Base-by-base conservation (phyloP, 176 grass and related monocot species). In the Hsuehochloa calcarea region DNA sequence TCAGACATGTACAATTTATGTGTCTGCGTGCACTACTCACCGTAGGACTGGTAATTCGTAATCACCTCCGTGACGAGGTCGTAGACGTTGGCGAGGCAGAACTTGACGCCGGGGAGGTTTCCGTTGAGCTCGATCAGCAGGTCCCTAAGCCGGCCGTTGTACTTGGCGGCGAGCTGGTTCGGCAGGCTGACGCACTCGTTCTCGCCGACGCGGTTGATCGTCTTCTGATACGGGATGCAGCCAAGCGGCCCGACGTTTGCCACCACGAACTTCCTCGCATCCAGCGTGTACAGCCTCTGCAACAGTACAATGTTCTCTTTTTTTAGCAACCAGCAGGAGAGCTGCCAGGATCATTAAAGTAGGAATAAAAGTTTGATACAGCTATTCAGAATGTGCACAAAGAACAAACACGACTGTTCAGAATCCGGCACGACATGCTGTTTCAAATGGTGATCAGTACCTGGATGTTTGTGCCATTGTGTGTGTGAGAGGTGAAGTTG, bases 171-270 rank as follows among this genome's bases (percentile, higher is more conserved):
- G 2, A 99, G 75, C 75, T 90, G 90, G 75, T 96, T 99, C 6
- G 96, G 96, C 64, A 99, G 88, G 78, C 85, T 88, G 3, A 93
- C 96, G 68, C 96, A 99, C 86, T 99, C 86, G 58, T 65, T 39
- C 62, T 87, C 82, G 0, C 2, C 82, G 0, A 96, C 80, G 2
- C 79, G 38, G 74, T 99, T 99, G 15, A 99, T 77, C 12, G 96
- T 92, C 87, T 94, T 94, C 85, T 99, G 93, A 80, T 99, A 99
- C 17, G 96, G 96, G 80, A 99, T 99, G 96, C 96, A 99, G 0
- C 96, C 96, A 40, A 99, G 83, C 15, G 96, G 96, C 0, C 96
- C 96, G 5, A 99, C 96, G 65, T 99, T 99, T 6, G 88, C 87
- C 59, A 99, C 78, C 38, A 99, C 91, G 77, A 99, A 90, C 84